Base-by-base conservation (phyloP, 2,329 filamentous ascomycete species). In the Sclerotinia nivalis region DNA sequence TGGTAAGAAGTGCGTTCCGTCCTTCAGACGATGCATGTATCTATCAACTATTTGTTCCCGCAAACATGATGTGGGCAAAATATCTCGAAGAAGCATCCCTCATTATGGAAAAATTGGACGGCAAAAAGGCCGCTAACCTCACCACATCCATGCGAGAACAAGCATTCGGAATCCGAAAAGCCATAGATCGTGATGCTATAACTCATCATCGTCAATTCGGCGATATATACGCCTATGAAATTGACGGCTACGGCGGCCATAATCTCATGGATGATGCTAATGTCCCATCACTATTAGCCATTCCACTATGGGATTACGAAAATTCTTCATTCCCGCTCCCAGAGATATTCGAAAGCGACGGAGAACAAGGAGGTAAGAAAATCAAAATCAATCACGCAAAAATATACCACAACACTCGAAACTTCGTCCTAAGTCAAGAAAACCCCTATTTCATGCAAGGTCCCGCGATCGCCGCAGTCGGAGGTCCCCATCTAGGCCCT, bases 1-100 rank as follows among this genome's bases (percentile, higher is more conserved):
- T 97, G 69, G 87, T 97, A 59, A 87, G 95, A 70, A 93, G 91
- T 74, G 93, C 93, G 45, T 97, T 97, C 83, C 87, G 95, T 0
- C 94, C 94, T 0, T 95, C 91, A 66, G 94, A 98, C 77, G 95
- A 97, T 78, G 89, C 92, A 2, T 92, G 75, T 0, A 91, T 92
- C 47, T 89, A 93, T 71, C 93, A 94, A 78, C 93, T 93, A 79
- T 88, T 96, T 73, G 91, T 97, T 73, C 94, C 94, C 0, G 89
- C 91, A 37, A 98, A 97, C 79, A 93, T 93, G 89, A 92, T 93
- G 89, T 89, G 93, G 73, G 84, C 89, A 43, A 82, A 85, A 43
- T 91, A 88, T 75, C 84, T 93, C 15, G 80, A 81, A 13, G 80
- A 83, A 1, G 81, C 84, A 0, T 82, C 83, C 22, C 77, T 82